A percentile compares a stretch with the other conserved stretches of the same genome.
These are phyloP conservation scores for Cutaneotrichosporon spelunceum DNA, from an alignment of 1,284 basidiomycete species.

Conservation along the genomic window DNA sequence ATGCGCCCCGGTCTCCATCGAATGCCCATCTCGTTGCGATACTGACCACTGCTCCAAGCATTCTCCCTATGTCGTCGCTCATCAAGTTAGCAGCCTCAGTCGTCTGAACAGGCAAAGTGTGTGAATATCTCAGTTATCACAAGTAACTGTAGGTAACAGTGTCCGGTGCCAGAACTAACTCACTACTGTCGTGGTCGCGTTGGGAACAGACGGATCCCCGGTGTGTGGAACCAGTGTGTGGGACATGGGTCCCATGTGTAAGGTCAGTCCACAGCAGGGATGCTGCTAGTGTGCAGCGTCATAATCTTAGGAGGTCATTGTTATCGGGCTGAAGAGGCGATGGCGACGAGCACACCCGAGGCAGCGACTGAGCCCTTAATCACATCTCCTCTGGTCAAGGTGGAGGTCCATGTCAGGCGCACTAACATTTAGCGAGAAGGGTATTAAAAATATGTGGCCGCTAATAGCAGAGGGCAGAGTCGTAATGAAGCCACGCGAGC, in stretches of 20 bases:
- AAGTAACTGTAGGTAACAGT: no score
- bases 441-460: not conserved
- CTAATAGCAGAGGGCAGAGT: not conserved
- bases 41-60: no score
- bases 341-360: not conserved
- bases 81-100: no score
- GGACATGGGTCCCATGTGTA: not conserved
- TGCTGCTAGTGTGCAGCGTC: no score
- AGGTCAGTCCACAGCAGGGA: not conserved
- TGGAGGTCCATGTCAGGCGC: not conserved
- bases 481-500: constrained; percentile 11
- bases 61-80: no score
- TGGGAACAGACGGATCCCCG: not conserved
- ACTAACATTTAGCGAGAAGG: not conserved
- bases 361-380: no score
- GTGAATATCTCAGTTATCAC: no score
- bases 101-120: no score
- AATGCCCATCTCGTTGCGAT: no score
- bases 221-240: not conserved
- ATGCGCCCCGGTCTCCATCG: no score
- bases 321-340: not conserved
- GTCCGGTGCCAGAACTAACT: no score
- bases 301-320: not conserved
- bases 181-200: not conserved
- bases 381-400: no score